Evolutionary conservation across 495 filamentous ascomycete genomes (phyloP).

Genomic region (Talaromyces adpressus): DNA sequence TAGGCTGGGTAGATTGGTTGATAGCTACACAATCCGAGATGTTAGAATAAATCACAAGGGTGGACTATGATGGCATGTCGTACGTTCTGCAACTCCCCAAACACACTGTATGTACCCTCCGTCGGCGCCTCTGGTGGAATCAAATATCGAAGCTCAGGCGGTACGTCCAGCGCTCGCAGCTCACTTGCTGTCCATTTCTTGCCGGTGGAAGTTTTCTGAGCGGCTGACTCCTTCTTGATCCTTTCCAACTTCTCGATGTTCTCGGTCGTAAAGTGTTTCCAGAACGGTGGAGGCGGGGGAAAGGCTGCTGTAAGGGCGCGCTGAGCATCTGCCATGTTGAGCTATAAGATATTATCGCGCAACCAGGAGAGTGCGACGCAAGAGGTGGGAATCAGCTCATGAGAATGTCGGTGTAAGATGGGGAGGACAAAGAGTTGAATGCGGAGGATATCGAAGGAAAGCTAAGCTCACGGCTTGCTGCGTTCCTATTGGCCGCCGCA

Average conservation of each 20-base stretch:
- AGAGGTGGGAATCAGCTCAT: not conserved
- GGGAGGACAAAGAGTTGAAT: not conserved
- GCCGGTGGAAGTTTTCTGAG: conserved; percentile 26
- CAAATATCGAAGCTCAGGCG: conserved; percentile 68
- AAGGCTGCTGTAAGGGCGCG: conserved; percentile 53
- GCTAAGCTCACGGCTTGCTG: not conserved
- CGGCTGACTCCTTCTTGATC: conserved; percentile 39
- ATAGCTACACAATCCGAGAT: conserved; percentile 24
- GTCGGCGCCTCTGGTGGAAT: conserved; percentile 71
- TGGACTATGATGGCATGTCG: conserved; percentile 8
- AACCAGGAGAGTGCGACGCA: not conserved
- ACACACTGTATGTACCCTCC: conserved; percentile 65
- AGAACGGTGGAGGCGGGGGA: conserved; percentile 85
- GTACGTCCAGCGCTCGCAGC: conserved; percentile 53
- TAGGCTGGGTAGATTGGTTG: conserved; percentile 59
- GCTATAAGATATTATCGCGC: not conserved
- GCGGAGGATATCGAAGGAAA: not conserved
- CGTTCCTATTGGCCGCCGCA: not conserved
- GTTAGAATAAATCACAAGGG: not conserved
- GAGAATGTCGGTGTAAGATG: not conserved
- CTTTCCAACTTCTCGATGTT: conserved; percentile 63
- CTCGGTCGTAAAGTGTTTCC: conserved; percentile 74
- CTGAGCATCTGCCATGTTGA: conserved; percentile 46
- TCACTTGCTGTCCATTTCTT: conserved; percentile 34
- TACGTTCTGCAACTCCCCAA: conserved; percentile 62